Conservation (phyloP, 2,329 filamentous ascomycete species). For the Monosporascus cannonballus region DNA sequence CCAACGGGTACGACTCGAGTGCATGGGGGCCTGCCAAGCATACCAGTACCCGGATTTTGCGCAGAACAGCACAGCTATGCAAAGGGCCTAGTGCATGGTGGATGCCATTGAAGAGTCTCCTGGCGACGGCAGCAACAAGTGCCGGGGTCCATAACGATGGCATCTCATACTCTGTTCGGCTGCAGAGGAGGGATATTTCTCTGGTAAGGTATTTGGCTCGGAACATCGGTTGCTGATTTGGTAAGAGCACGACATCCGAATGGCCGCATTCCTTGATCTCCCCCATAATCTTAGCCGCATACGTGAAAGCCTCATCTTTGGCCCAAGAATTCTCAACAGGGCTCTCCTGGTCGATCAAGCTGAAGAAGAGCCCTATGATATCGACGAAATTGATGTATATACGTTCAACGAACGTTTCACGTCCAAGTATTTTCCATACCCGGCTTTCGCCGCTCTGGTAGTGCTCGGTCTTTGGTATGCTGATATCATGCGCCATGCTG, state of each 20-base stretch:
- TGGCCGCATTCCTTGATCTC: slow-evolving; percentile 65
- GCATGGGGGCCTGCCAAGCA: slow-evolving; percentile 69
- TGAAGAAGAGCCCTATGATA: slow-evolving; percentile 70
- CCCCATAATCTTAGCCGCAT: slow-evolving; percentile 58
- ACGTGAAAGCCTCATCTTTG: slow-evolving; percentile 50
- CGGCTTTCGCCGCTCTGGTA: slow-evolving; percentile 55
- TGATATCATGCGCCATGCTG: slow-evolving; percentile 70
- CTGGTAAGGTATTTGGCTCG: slow-evolving; percentile 68
- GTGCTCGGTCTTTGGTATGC: slow-evolving; percentile 31
- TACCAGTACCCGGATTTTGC: slow-evolving; percentile 78
- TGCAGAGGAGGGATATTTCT: slow-evolving; percentile 73
- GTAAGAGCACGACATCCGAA: slow-evolving; percentile 59
- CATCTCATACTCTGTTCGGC: slow-evolving; percentile 60
- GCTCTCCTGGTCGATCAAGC: slow-evolving; percentile 71
- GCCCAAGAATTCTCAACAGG: slow-evolving; percentile 62
- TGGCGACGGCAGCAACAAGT: slow-evolving; percentile 65
- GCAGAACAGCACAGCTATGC: slow-evolving; percentile 78
- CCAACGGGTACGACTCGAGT: slow-evolving; percentile 73
- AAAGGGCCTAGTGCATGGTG: slow-evolving; percentile 79
- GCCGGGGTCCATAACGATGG: slow-evolving; percentile 68
- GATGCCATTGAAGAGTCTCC: slow-evolving; percentile 74
- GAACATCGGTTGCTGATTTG: slow-evolving; percentile 84
- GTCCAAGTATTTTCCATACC: slow-evolving; percentile 64
- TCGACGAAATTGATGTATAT: slow-evolving; percentile 68
- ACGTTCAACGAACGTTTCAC: slow-evolving; percentile 55